phyloP scores from a whole-genome alignment of 2,329 filamentous ascomycete species.

The Metarhizium brunneum region DNA sequence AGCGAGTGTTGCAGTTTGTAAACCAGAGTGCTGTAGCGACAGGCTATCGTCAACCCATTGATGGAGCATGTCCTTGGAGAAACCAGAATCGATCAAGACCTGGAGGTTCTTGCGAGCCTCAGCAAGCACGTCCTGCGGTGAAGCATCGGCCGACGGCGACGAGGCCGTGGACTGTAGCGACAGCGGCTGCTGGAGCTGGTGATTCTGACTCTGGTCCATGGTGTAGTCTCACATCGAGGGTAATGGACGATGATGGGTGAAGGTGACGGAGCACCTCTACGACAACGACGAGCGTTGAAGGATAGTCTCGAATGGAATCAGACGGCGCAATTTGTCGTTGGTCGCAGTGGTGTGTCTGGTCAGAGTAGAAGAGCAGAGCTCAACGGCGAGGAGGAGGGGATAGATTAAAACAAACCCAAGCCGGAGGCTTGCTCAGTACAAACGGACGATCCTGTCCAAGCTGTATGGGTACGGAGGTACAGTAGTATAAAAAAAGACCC shows the following conservation, averaged over 20 bases:
- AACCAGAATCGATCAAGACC: conserved; percentile 34
- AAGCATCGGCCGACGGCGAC: conserved; percentile 20
- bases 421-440: neutral
- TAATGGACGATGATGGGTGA: conserved; percentile 9
- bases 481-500: conserved; percentile 5
- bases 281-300: conserved; percentile 7
- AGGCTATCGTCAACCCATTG: conserved; percentile 30
- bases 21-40: conserved; percentile 21
- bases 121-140: conserved; percentile 33
- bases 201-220: conserved; percentile 24
- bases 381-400: conserved; percentile 7
- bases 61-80: conserved; percentile 33
- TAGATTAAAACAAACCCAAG: conserved; percentile 3
- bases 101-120: conserved; percentile 37
- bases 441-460: conserved; percentile 6
- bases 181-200: conserved; percentile 17
- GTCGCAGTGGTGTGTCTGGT: conserved; percentile 5
- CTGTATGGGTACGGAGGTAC: conserved; percentile 1
- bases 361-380: conserved; percentile 4
- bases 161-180: conserved; percentile 11
- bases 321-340: conserved; percentile 5
- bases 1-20: conserved; percentile 10
- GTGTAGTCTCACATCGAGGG: conserved; percentile 17
- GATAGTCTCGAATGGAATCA: conserved; percentile 1
- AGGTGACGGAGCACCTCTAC: conserved; percentile 8